These are phyloP conservation scores for Nakaseomyces sp. DNA, from an alignment of 1,139 yeast species.

Conservation along the genomic window DNA sequence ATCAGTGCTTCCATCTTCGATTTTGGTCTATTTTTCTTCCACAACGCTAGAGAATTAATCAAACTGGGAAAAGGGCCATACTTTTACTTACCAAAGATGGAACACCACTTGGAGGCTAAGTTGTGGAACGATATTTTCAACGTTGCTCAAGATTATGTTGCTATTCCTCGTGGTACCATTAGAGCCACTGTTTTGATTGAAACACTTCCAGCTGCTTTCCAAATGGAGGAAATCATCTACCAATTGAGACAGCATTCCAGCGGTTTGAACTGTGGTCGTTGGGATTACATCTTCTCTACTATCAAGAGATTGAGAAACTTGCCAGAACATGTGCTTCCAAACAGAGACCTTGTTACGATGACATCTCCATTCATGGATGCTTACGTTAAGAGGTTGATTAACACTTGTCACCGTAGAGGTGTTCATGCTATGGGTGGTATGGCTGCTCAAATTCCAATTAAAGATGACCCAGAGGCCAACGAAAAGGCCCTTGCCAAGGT, in stretches of 20 bases:
- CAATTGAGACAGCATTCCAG: slow-evolving; percentile 60
- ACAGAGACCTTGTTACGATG: slow-evolving; percentile 70
- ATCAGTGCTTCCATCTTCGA: slow-evolving; percentile 70
- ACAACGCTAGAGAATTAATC: slow-evolving; percentile 52
- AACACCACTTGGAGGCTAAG: slow-evolving; percentile 66
- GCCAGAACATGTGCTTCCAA: slow-evolving; percentile 54
- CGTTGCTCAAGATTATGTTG: slow-evolving; percentile 59
- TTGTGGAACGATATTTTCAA: slow-evolving; percentile 70
- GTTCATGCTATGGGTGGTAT: slow-evolving; percentile 79
- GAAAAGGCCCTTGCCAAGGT: slow-evolving; percentile 57
- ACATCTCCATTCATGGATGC: slow-evolving; percentile 67
- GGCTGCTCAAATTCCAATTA: slow-evolving; percentile 80
- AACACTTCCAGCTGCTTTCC: slow-evolving; percentile 65
- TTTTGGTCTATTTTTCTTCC: slow-evolving; percentile 67
- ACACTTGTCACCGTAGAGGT: slow-evolving; percentile 60
- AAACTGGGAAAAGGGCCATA: slow-evolving; percentile 64
- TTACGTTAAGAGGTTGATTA: slow-evolving; percentile 57
- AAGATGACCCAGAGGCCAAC: slow-evolving; percentile 53
- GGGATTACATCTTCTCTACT: slow-evolving; percentile 67
- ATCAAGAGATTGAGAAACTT: slow-evolving; percentile 56
- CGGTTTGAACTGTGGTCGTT: slow-evolving; percentile 68
- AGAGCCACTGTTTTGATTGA: slow-evolving; percentile 66
- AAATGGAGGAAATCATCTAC: slow-evolving; percentile 63
- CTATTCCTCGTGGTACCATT: slow-evolving; percentile 58
- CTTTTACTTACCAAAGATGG: slow-evolving; percentile 72